Base-by-base conservation (phyloP, 2,329 filamentous ascomycete genomes). In the Aureobasidium sp. region DNA sequence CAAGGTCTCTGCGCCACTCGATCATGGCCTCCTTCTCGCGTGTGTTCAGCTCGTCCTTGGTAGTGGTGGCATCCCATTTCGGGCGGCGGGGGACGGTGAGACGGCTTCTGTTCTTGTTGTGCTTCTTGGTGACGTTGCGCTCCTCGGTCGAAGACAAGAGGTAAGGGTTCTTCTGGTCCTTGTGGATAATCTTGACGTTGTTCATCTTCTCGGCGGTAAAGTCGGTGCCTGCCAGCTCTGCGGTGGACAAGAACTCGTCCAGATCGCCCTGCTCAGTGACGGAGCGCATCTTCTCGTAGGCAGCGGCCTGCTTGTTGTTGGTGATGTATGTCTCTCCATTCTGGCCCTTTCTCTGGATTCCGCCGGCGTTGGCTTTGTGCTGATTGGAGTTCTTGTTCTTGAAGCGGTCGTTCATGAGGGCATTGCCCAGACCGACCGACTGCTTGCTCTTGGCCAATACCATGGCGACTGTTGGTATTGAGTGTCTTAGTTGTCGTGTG, bases 201-300 rank as follows among this genome's bases (percentile, higher is more conserved):
- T 93, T 97, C 85, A 96, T 89, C 82, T 97, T 97, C 80, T 97
- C 92, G 31, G 94, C 95, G 0, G 93, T 97, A 76, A 99, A 99
- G 74, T 99, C 94, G 67, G 94, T 99, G 67, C 91, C 93, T n/a
- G 94, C 94, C 68, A 99, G 80, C 77, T 97, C 92, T 66, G 94
- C 95, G 1, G 94, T 99, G 62, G 89, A 90, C 66, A 99, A 80
- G 75, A 99, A 99, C 75, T 99, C 94, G 75, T 99, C 94, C 65
- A 99, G 85, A 48, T 92, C 92, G 68, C 88, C 92, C 77, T 99
- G 94, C 79, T 99, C 91, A 5, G 94, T 99, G 68, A 99, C 90
- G 74, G 91, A 96, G 79, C 93, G 91, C 94, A 99, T 97, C 81
- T 97, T 99, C 72, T 97, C 91, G 91, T 92, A 99, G 68, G 90